Conservation (phyloP, 345 rosid species). For the Boechera stricta region DNA sequence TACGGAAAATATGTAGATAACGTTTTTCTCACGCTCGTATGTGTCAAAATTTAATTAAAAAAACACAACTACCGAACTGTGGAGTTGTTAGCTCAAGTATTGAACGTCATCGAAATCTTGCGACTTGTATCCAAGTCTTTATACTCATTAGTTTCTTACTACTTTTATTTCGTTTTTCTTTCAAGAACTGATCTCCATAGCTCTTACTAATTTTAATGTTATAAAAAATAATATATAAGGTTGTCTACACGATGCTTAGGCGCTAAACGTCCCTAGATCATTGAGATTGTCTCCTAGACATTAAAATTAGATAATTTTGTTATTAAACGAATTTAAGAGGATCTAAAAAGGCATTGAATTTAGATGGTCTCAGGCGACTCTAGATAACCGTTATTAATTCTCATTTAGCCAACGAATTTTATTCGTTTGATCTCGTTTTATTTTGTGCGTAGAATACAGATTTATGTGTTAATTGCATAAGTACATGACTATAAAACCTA, state of each 20-base stretch:
- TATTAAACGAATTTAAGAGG: too few relatives aligned
- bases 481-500: background rate
- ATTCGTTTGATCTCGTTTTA: background rate
- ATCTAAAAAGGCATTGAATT: too few relatives aligned
- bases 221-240: background rate
- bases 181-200: background rate
- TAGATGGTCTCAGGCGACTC: too few relatives aligned
- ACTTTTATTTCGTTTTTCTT: background rate
- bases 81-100: conserved; percentile 15
- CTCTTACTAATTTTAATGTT: too few relatives aligned
- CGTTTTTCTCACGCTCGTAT: background rate
- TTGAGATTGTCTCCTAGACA: too few relatives aligned
- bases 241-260: too few relatives aligned
- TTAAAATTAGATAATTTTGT: too few relatives aligned
- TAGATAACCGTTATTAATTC: background rate
- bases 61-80: background rate
- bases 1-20: background rate
- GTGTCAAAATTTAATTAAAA: background rate
- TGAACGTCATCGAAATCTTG: background rate
- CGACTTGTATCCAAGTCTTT: conserved; percentile 2
- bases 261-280: too few relatives aligned
- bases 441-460: too few relatives aligned
- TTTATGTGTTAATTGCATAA: too few relatives aligned
- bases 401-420: background rate
- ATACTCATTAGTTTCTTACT: background rate